phyloP scores from a whole-genome alignment of 768 basidiomycete genomes.

The Rhizopogon roseolus region DNA sequence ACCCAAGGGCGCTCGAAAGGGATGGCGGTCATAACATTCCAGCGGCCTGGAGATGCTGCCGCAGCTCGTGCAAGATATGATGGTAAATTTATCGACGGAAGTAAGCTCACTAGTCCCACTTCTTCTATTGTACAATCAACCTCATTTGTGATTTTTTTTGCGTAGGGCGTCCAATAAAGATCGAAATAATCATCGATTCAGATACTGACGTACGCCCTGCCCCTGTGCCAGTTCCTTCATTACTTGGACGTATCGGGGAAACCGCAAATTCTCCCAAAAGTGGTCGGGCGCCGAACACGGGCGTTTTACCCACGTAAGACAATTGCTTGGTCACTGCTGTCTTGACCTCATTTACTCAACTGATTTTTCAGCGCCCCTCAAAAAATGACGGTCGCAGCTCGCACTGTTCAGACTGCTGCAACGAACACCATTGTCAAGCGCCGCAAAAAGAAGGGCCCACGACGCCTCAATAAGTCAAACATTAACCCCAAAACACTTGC shows the following conservation, averaged over 20 bases:
- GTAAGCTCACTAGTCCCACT: slow-evolving; percentile 23
- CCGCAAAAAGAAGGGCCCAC: slow-evolving; percentile 69
- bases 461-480: slow-evolving; percentile 56
- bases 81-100: slow-evolving; percentile 70
- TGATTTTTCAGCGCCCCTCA: slow-evolving; percentile 8
- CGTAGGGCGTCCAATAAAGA: slow-evolving; percentile 62
- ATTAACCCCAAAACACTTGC: slow-evolving; percentile 33
- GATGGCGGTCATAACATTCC: slow-evolving; percentile 72
- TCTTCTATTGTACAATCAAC: not conserved
- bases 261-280: slow-evolving; percentile 1
- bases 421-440: slow-evolving; percentile 28
- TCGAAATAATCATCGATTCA: slow-evolving; percentile 54
- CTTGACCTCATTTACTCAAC: not conserved
- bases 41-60: slow-evolving; percentile 56
- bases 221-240: slow-evolving; percentile 26
- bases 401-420: slow-evolving; percentile 14
- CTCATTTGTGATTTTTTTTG: not conserved
- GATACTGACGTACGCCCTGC: slow-evolving; percentile 17
- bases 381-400: slow-evolving; percentile 10
- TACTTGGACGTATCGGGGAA: slow-evolving; percentile 33
- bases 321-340: slow-evolving; percentile 1
- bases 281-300: slow-evolving; percentile 11
- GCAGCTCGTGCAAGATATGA: slow-evolving; percentile 66
- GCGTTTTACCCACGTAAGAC: slow-evolving; percentile 5
- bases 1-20: slow-evolving; percentile 72